Base-by-base conservation (phyloP, 2,329 filamentous ascomycete species). In the Pseudogymnoascus sp. region DNA sequence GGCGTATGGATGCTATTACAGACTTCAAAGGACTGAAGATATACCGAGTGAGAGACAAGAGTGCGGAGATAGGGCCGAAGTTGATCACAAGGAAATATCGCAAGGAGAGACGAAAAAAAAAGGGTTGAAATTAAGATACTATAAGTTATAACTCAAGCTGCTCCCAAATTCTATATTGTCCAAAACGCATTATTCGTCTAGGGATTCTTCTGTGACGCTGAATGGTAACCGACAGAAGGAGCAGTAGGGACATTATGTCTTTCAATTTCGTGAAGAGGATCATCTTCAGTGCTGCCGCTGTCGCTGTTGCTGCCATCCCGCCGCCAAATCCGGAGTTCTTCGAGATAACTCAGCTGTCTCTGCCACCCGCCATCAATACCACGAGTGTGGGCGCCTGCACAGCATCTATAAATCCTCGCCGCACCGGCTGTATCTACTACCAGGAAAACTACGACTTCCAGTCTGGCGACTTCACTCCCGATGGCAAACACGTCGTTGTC, bases 401-500 rank as follows among this genome's bases (percentile, higher is more conserved):
- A 40, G 37, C 14, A 40, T 40, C 37, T 40, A 40, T 40, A 6
- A 40, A 40, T 9, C 37, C 37, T 40, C 37, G 37, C 37, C 37
- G 37, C 37, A 40, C 37, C 37, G 37, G 37, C 14, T 40, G 37
- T 16, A 40, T 40, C 37, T 40, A 40, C 37, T 40, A 40, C 37
- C 37, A 16, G 37, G 37, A 40, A 9, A 16, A 40, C 37, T 40
- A 40, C n/a, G 37, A 40, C 37, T 40, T 40, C 37, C 37, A 40
- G 37, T 40, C 37, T 16, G 37, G 37, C n/a, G 37, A 40, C 37
- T 81, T 80, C 45, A 67, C 74, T 0, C 75, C 77, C 0, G 76
- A 80, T 59, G 74, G 75, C 12, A 72, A 75, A 0, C 77, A 80
- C 63, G 71, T 80, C 6, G 64, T 76, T 5, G 74, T 71, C 18